Conservation (phyloP, 257 asterid species). For the Euphrasia confusa region DNA sequence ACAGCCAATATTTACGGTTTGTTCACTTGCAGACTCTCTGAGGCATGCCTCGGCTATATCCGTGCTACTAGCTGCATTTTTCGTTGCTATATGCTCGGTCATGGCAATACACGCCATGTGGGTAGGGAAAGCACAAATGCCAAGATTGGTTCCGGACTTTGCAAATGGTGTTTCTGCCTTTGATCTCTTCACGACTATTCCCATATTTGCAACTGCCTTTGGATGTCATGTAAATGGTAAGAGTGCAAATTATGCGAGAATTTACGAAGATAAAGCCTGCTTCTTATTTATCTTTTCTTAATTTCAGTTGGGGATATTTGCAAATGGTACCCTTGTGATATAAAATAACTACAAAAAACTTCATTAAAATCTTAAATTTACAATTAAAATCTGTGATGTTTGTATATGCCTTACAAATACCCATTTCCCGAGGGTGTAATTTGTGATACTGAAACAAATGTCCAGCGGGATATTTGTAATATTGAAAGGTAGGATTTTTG, state of each 20-base stretch:
- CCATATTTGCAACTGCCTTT: constrained; percentile 86
- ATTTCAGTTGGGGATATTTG: neutral
- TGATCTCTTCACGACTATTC: constrained; percentile 82
- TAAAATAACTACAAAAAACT: neutral
- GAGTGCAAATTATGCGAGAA: constrained; percentile 2
- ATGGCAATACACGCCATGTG: constrained; percentile 79
- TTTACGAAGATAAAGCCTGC: neutral
- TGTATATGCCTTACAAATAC: neutral
- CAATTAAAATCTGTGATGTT: neutral
- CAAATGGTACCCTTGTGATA: neutral
- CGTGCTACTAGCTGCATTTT: constrained; percentile 75
- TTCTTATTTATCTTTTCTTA: constrained; percentile 11
- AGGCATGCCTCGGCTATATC: constrained; percentile 89
- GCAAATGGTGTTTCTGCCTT: constrained; percentile 45
- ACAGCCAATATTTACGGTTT: constrained; percentile 34
- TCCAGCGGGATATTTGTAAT: neutral
- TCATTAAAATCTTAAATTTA: neutral
- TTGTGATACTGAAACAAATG: neutral
- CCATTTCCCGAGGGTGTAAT: neutral
- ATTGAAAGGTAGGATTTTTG: neutral
- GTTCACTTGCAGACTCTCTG: constrained; percentile 63
- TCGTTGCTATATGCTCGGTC: constrained; percentile 70
- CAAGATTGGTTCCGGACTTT: constrained; percentile 69
- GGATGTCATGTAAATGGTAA: constrained; percentile 94
- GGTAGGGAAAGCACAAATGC: constrained; percentile 58